phyloP scores from a whole-genome alignment of 345 rosid species.

The Brassica juncea region DNA sequence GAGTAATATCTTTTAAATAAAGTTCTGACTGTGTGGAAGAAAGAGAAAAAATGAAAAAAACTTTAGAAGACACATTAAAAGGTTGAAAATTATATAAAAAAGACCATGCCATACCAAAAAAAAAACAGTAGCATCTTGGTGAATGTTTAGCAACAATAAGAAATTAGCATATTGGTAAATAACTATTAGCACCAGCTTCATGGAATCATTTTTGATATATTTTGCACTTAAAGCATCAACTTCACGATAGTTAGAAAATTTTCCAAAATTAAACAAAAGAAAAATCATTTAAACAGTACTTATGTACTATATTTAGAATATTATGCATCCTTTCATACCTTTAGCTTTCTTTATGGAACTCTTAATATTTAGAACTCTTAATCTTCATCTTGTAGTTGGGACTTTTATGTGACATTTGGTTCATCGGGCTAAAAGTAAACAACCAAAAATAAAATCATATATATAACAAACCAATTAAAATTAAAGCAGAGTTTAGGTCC shows the following conservation, averaged over 20 bases:
- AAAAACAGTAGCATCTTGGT: neutral
- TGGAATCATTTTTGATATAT: neutral
- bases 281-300: neutral
- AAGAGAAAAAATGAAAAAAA: neutral
- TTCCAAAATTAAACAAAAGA: too few relatives aligned
- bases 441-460: neutral
- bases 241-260: neutral
- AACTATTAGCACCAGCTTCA: neutral
- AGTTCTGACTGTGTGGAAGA: neutral
- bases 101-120: neutral
- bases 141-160: neutral
- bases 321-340: neutral
- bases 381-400: neutral
- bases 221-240: neutral
- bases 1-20: slow-evolving; percentile 16
- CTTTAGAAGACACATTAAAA: neutral
- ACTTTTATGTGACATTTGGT: neutral
- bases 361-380: neutral
- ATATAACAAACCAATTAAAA: too few relatives aligned
- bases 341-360: neutral
- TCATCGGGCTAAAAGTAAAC: neutral
- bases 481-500: too few relatives aligned
- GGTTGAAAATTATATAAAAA: neutral
- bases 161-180: neutral
- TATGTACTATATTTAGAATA: neutral